Base-by-base conservation (phyloP, 2,329 filamentous ascomycete genomes). In the Seiridium unicorne region DNA sequence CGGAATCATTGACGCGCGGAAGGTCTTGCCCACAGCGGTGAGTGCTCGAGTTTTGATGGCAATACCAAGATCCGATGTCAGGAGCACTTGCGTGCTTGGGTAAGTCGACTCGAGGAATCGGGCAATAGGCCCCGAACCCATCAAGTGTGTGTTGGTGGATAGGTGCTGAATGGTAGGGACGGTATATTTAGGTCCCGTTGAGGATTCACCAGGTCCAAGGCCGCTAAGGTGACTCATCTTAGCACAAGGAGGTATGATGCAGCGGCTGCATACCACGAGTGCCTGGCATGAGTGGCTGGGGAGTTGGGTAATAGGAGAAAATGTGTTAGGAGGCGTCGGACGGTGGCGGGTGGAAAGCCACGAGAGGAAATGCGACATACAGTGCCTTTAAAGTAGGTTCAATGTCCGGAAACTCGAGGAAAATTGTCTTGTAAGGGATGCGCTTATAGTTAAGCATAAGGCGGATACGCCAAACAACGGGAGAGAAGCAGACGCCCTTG, bases 361-460 rank as follows among this genome's bases (percentile, higher is more conserved):
- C 8, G 46, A 48, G 8, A 31, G 13, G 13, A n/a, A 18, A 48
- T 18, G 13, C 10, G 18, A 57, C 55, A 69, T 53, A 78, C 75
- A 77, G 68, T 35, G 53, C 69, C 68, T 75, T 74, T n/a, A 79
- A 63, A 2, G 74, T 77, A 3, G 73, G 71, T 61, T 76, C 74
- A 62, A 79, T 78, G 51, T 79, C 76, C 1, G 72, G 74, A 58
- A 78, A 77, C 59, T 78, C 76, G 35, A 79, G 70, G 56, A 77
- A 79, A 58, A 76, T 54, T 6, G 75, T 78, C 46, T 55, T 69
- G 64, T 78, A 78, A 18, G 76, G 69, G 35, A 79, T 72, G 1
- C 68, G 53, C 65, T 79, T 79, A 57, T 77, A 79, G 63, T 78
- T 78, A 18, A 79, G 75, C 69, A 79, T 72, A 26, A 79, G 66